Conservation (phyloP, 495 filamentous ascomycete genomes). For the Sabuloglossum arenarium region DNA sequence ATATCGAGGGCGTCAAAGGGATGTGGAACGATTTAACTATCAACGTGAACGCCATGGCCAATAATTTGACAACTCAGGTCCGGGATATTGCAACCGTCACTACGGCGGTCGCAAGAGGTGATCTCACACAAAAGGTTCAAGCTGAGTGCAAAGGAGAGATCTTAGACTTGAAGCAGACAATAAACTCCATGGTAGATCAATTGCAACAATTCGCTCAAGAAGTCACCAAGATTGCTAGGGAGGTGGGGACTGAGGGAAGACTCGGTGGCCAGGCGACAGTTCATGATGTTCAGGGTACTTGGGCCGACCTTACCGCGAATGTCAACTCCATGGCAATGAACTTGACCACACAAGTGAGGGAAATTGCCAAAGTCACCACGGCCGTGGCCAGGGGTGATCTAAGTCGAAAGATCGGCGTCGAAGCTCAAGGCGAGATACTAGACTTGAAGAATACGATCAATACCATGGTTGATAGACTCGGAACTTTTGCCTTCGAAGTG, state of each 20-base stretch:
- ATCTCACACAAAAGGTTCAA: constrained; percentile 91
- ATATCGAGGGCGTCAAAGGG: constrained; percentile 70
- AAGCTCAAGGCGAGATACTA: constrained; percentile 89
- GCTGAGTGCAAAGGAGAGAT: constrained; percentile 96
- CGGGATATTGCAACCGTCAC: constrained; percentile 96
- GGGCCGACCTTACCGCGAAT: constrained; percentile 92
- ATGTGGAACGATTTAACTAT: constrained; percentile 96
- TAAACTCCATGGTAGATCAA: constrained; percentile 98
- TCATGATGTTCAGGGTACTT: constrained; percentile 92
- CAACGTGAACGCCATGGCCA: constrained; percentile 97
- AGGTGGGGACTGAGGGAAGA: constrained; percentile 91
- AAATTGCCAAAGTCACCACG: constrained; percentile 95
- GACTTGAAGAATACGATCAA: constrained; percentile 96
- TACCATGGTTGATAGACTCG: constrained; percentile 93
- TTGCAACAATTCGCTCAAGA: constrained; percentile 91
- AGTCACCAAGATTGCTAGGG: constrained; percentile 92
- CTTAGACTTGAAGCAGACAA: constrained; percentile 83
- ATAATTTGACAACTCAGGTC: constrained; percentile 93
- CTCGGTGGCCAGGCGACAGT: constrained; percentile 93
- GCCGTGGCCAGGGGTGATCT: constrained; percentile 90
- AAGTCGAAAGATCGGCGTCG: constrained; percentile 87
- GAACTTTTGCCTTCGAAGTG: constrained; percentile 94
- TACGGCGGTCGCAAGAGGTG: constrained; percentile 91
- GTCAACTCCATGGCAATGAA: constrained; percentile 99
- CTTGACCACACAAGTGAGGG: constrained; percentile 90